Percentiles rank a stretch among this genome's conserved stretches.
phyloP scores from a whole-genome alignment of 345 rosid species.

The Salix udensis region DNA sequence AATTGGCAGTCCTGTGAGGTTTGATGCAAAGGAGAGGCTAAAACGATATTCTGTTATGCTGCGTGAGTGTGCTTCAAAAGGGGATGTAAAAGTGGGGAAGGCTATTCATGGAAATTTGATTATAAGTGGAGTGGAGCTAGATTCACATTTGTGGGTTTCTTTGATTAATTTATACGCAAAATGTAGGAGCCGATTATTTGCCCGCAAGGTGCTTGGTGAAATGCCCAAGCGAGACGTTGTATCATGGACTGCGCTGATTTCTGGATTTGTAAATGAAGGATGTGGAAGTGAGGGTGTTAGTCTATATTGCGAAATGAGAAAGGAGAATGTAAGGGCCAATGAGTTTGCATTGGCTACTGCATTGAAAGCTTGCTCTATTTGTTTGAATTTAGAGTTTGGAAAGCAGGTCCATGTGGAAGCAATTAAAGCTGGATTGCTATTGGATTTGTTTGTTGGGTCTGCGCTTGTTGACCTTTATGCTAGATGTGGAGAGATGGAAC shows the following conservation, averaged over 20 bases:
- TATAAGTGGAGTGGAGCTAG: constrained; percentile 23
- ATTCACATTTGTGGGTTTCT: constrained; percentile 42
- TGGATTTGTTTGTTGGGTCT: constrained; percentile 43
- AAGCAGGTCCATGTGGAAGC: constrained; percentile 41
- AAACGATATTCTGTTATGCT: constrained; percentile 33
- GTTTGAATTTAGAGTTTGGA: constrained; percentile 33
- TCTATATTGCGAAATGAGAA: constrained; percentile 29
- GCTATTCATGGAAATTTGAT: constrained; percentile 27
- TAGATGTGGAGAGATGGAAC: constrained; percentile 37
- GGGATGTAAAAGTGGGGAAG: constrained; percentile 27
- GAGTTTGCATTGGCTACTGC: constrained; percentile 31
- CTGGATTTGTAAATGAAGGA: constrained; percentile 33
- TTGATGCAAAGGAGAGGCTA: constrained; percentile 10
- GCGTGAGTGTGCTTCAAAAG: constrained; percentile 35
- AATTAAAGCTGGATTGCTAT: constrained; percentile 28
- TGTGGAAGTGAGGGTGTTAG: constrained; percentile 21
- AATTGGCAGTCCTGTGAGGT: not conserved
- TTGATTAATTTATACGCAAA: constrained; percentile 35
- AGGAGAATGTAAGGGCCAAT: constrained; percentile 37
- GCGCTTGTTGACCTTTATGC: constrained; percentile 46
- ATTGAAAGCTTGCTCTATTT: constrained; percentile 42
- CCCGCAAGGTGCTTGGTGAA: constrained; percentile 30
- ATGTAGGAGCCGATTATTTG: constrained; percentile 26
- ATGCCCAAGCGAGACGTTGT: constrained; percentile 46
- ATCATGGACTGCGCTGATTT: constrained; percentile 40